Conservation (phyloP, 345 rosid species). For the Litchi chinensis region DNA sequence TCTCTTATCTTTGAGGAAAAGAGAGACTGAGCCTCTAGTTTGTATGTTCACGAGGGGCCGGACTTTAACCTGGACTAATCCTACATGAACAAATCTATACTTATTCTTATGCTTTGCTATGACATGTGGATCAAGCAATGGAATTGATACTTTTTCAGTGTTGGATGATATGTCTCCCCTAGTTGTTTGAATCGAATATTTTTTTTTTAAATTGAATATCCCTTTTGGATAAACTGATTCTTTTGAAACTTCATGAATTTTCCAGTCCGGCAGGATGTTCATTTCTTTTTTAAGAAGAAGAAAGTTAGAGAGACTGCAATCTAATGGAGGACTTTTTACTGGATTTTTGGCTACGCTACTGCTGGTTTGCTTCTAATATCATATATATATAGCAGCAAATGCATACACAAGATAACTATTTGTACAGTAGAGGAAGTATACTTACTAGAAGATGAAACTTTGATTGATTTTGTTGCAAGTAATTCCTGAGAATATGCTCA, state of each 20-base stretch:
- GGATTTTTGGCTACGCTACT: background rate
- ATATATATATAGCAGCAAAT: background rate
- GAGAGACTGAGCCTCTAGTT: background rate
- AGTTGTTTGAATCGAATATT: background rate
- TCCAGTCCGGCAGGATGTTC: background rate
- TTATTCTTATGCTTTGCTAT: background rate
- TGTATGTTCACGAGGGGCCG: background rate
- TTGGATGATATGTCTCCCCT: background rate
- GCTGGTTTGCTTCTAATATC: background rate
- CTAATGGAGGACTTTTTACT: background rate
- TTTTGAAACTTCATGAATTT: background rate
- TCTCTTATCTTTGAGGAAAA: background rate
- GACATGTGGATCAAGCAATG: background rate
- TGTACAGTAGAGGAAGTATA: background rate
- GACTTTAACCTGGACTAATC: conserved; percentile 10
- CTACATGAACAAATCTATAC: background rate
- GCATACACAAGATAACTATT: background rate
- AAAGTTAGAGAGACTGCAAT: background rate
- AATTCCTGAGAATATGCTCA: background rate
- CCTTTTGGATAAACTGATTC: background rate
- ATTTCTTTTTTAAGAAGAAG: too few species aligned
- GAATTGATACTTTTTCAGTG: background rate
- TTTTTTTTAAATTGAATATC: conserved; percentile 10
- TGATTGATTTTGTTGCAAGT: background rate
- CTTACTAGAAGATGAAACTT: background rate